Evolutionary conservation across 768 basidiomycete species (phyloP).

Genomic region (Leucosporidium creatinivorum): DNA sequence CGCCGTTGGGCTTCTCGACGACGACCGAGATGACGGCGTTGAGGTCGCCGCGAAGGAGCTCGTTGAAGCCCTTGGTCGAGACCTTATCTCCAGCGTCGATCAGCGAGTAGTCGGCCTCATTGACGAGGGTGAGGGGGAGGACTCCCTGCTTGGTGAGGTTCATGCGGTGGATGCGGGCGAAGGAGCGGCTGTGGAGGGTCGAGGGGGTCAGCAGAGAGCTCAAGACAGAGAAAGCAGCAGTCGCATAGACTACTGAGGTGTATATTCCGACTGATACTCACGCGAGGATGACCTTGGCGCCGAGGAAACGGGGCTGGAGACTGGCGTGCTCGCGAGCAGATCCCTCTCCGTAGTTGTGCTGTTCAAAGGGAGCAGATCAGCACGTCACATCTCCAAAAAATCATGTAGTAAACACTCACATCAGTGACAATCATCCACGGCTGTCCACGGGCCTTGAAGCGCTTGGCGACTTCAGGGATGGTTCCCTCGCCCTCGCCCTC

Average conservation of each 20-base stretch:
- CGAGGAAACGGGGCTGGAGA: slow-evolving; percentile 70
- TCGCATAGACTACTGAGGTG: too few relatives aligned
- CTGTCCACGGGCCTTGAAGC: slow-evolving; percentile 69
- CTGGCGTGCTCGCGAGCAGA: slow-evolving; percentile 97
- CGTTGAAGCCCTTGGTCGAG: slow-evolving; percentile 72
- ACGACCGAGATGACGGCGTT: slow-evolving; percentile 46
- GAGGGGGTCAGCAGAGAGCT: neutral
- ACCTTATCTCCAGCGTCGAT: slow-evolving; percentile 72
- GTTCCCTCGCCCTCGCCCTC: slow-evolving; percentile 58
- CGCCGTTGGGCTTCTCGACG: slow-evolving; percentile 57
- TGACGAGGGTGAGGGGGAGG: slow-evolving; percentile 84
- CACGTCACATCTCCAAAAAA: too few relatives aligned
- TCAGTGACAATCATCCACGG: slow-evolving; percentile 96
- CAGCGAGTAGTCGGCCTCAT: slow-evolving; percentile 74
- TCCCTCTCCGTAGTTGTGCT: slow-evolving; percentile 85
- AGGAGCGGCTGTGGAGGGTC: slow-evolving; percentile 55
- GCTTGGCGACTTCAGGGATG: slow-evolving; percentile 84
- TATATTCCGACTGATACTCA: too few relatives aligned
- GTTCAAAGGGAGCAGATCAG: neutral
- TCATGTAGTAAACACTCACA: slow-evolving; percentile 40
- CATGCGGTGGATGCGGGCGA: slow-evolving; percentile 83
- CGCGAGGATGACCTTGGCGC: slow-evolving; percentile 37
- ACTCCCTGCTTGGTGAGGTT: slow-evolving; percentile 84
- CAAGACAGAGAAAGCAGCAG: slow-evolving; percentile 53
- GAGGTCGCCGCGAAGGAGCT: slow-evolving; percentile 47